Evolutionary conservation across 768 basidiomycete genomes (phyloP).

Genomic region (Hygrophorus pudorinus): DNA sequence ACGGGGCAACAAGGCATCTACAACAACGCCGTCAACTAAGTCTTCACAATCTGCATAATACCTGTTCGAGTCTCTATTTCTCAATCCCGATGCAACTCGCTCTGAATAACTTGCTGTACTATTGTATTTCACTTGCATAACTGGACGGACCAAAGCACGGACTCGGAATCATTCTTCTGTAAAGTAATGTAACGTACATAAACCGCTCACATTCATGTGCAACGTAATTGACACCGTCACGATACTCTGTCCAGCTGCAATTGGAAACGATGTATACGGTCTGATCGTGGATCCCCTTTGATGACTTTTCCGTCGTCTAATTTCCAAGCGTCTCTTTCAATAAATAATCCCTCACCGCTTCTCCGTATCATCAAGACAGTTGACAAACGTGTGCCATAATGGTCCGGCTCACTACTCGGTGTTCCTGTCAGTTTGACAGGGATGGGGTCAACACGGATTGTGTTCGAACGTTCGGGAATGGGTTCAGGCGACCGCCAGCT

Average conservation of each 20-base stretch:
- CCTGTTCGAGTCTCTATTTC: conserved; percentile 6
- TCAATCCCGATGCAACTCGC: not conserved
- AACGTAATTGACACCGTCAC: conserved; percentile 2
- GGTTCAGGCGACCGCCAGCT: conserved; percentile 39
- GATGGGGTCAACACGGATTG: conserved; percentile 55
- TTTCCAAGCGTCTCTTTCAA: conserved; percentile 65
- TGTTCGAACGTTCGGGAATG: conserved; percentile 40
- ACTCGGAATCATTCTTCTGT: not conserved
- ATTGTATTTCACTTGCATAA: not conserved
- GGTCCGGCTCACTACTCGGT: conserved; percentile 9
- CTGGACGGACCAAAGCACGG: not conserved
- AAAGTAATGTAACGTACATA: not conserved
- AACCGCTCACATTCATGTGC: not conserved
- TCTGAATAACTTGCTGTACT: not conserved
- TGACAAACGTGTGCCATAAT: conserved; percentile 65
- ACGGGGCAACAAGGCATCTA: conserved; percentile 41
- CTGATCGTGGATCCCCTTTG: conserved; percentile 27
- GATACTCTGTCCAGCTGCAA: conserved; percentile 10
- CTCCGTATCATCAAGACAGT: conserved; percentile 60
- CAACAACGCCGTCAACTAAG: conserved; percentile 46
- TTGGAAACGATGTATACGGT: conserved; percentile 45
- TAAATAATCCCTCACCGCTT: conserved; percentile 50
- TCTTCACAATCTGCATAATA: conserved; percentile 1
- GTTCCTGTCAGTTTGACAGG: conserved; percentile 21
- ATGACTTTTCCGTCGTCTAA: conserved; percentile 30